These are phyloP conservation scores for Auriscalpium microsporum DNA, from an alignment of 768 basidiomycete species.

Conservation along the genomic window DNA sequence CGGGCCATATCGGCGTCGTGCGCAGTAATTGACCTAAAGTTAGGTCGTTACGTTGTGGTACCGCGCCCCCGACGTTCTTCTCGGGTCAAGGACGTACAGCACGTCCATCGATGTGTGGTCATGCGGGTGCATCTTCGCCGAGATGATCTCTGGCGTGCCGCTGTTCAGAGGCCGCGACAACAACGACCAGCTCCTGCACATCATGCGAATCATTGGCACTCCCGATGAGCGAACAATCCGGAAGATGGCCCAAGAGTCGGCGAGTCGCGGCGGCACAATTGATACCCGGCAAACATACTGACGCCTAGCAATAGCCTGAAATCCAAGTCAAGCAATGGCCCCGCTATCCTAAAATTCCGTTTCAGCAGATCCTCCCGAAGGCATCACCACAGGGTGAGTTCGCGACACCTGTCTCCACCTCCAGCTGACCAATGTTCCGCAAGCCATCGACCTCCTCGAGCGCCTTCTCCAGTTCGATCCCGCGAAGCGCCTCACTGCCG, in stretches of 20 bases:
- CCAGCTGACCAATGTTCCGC: too few species aligned
- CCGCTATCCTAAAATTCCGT: conserved; percentile 76
- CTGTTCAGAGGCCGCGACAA: conserved; percentile 96
- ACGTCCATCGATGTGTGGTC: conserved; percentile 99
- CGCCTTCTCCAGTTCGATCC: conserved; percentile 95
- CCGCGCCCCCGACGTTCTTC: conserved; percentile 92
- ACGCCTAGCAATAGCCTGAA: conserved; percentile 50
- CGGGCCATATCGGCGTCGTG: background rate
- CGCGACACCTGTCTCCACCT: too few species aligned
- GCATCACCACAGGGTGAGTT: conserved; percentile 73
- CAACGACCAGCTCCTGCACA: conserved; percentile 94
- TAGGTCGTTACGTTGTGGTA: conserved; percentile 99
- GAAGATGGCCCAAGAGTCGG: conserved; percentile 86
- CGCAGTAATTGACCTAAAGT: conserved; percentile 5
- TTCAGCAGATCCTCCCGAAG: conserved; percentile 75
- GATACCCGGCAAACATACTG: too few species aligned
- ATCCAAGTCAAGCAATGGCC: conserved; percentile 79
- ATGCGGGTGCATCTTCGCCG: conserved; percentile 97
- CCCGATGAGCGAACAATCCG: conserved; percentile 82
- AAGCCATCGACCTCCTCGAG: conserved; percentile 89
- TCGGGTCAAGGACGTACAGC: conserved; percentile 95
- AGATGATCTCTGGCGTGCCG: conserved; percentile 97
- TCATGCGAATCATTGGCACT: conserved; percentile 95
- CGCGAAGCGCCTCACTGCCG: conserved; percentile 80
- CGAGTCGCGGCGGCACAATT: conserved; percentile 27